These are phyloP conservation scores for Pyricularia sp. DNA, from an alignment of 2,329 filamentous ascomycete species.

Conservation along the genomic window DNA sequence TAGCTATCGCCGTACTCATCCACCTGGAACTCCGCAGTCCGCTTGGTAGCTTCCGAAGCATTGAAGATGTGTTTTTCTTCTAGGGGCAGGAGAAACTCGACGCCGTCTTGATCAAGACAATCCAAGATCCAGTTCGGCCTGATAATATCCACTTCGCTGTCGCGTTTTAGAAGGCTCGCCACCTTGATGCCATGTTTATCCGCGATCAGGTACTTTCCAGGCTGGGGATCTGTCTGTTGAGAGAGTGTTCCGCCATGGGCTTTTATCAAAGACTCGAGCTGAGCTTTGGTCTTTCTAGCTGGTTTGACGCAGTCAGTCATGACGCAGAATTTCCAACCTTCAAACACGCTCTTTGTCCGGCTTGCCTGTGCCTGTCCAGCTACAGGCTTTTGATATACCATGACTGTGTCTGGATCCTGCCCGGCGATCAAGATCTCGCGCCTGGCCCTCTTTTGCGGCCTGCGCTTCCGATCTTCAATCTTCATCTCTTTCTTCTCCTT, in stretches of 20 bases:
- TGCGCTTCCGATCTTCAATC: conserved; percentile 55
- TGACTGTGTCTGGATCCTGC: conserved; percentile 34
- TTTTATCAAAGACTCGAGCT: conserved; percentile 75
- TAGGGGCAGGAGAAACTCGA: conserved; percentile 53
- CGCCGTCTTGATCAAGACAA: conserved; percentile 52
- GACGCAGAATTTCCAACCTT: conserved; percentile 71
- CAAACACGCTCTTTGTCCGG: conserved; percentile 50
- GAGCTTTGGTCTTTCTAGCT: conserved; percentile 63
- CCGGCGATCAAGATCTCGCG: conserved; percentile 64
- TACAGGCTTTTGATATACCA: conserved; percentile 24
- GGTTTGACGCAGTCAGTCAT: conserved; percentile 67
- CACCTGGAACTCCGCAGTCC: conserved; percentile 49
- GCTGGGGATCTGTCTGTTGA: conserved; percentile 57
- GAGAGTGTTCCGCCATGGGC: conserved; percentile 71
- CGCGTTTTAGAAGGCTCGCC: conserved; percentile 65
- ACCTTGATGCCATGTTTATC: conserved; percentile 78
- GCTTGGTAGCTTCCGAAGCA: conserved; percentile 45
- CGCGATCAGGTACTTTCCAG: conserved; percentile 62
- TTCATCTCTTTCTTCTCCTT: conserved; percentile 67
- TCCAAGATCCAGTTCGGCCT: conserved; percentile 77
- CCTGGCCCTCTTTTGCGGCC: conserved; percentile 52
- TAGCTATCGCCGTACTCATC: conserved; percentile 82
- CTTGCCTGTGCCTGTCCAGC: conserved; percentile 25
- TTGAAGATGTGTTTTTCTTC: conserved; percentile 63
- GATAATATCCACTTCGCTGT: conserved; percentile 57